Conservation (phyloP, 768 basidiomycete species). For the Hygrocybe coccinea region DNA sequence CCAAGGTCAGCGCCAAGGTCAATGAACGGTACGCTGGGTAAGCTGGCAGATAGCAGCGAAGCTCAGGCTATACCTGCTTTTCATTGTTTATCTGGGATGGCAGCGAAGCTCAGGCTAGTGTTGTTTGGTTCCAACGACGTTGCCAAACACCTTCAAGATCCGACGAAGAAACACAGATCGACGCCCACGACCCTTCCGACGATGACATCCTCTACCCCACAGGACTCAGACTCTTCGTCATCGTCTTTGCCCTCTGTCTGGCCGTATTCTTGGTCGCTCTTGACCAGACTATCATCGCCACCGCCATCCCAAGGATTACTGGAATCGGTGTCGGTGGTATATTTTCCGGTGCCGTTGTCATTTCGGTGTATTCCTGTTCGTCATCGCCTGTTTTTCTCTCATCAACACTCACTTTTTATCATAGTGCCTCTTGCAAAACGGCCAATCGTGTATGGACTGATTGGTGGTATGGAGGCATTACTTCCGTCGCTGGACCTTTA, state of each 20-base stretch:
- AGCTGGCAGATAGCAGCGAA: too few species aligned
- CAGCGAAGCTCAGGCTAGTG: too few species aligned
- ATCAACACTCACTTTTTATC: slow-evolving; percentile 16
- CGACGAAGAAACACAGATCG: neutral
- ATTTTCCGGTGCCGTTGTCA: slow-evolving; percentile 17
- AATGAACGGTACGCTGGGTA: too few species aligned
- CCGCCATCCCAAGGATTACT: neutral
- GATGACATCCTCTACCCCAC: neutral
- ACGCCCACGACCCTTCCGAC: neutral
- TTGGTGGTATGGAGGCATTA: slow-evolving; percentile 32
- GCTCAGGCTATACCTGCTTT: too few species aligned
- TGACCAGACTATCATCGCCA: slow-evolving; percentile 21
- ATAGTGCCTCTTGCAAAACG: slow-evolving; percentile 19
- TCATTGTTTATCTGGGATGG: too few species aligned
- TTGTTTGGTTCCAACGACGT: too few species aligned
- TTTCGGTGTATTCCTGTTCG: slow-evolving; percentile 21
- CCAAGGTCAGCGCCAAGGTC: too few species aligned
- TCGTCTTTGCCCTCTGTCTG: neutral
- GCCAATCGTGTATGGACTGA: slow-evolving; percentile 18
- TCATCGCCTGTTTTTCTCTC: slow-evolving; percentile 18
- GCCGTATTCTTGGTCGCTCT: slow-evolving; percentile 21
- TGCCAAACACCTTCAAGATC: neutral
- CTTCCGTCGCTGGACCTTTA: slow-evolving; percentile 30
- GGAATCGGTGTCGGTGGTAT: slow-evolving; percentile 4
- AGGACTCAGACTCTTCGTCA: neutral